Base-by-base conservation (phyloP, 371 early-diverging fungal species). In the Mucor racemosus region DNA sequence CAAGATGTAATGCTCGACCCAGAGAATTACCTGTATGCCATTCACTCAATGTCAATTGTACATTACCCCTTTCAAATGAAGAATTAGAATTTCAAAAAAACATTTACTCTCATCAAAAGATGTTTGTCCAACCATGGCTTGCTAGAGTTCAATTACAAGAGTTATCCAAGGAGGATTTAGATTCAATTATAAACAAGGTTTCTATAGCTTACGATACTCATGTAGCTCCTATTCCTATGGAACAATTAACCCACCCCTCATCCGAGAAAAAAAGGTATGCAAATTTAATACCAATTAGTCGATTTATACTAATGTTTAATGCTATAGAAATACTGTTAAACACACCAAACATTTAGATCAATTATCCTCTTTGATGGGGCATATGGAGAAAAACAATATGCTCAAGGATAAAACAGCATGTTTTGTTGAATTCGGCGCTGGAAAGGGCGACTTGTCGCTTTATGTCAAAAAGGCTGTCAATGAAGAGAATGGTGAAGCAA, bases 391-490 rank as follows among this genome's bases (percentile, higher is more conserved):
- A 13, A 74, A 77, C 26, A 80, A 84, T 0, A 84, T 94, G 81
- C 71, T 94, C 59, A 65, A 73, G 5, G 81, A 89, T 39, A 81
- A 84, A 36, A 73, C 73, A 0, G 73, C 84, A 10, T 85, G 85
- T 34, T 94, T 88, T 76, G 77, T 90, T 38, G 95, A 96, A 74
- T 94, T 95, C 80, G 95, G 95, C 15, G 90, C 92, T 31, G 95
- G 95, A 7, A 91, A 87, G 69, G 91, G 88, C 11, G 92, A 91
- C 62, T 64, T 91, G 17, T 86, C 90, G 5, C 69, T 74, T 31
- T 86, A 80, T 55, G 71, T 90, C n/a, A 84, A 88, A 48, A 65
- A 73, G 11, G 91, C 92, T 13, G 64, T 91, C 33, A 40, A 60
- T 1, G 86, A 87, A 57, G 81, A 83, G 48, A 76, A 84, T 31